Base-by-base conservation (phyloP, 176 grass and related monocot species). In the Triticum monococcum region DNA sequence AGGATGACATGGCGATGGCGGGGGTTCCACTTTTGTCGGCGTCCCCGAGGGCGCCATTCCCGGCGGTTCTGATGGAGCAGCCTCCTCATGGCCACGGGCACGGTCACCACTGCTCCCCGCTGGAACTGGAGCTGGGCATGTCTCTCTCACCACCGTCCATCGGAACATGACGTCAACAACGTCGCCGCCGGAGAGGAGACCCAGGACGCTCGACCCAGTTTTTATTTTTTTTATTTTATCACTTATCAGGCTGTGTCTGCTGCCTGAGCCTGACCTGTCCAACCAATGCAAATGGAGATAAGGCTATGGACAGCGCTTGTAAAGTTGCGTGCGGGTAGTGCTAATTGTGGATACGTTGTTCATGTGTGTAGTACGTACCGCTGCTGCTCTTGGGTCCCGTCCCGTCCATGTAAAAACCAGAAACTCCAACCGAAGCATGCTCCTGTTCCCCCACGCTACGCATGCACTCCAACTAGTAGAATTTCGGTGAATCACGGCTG, bases 101-200 rank as follows among this genome's bases (percentile, higher is more conserved):
- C 2, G 79, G 72, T 0, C 85, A 70, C 30, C 79, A 91, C 54
- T 91, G 77, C 86, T 77, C 81, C 5, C 86, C 18, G 2, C 48
- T 88, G 37, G 89, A 88, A 23, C 81, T 91, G 81, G 89, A 91
- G 77, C 86, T 88, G 6, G 86, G 77, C 86, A 91, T 85, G 82
- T 88, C 86, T 12, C 70, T 91, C 52, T 71, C 89, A 1, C 28
- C 77, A 11, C 82, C 77, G 45, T 85, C 90, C 77, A 22, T 88
- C 40, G 89, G 89, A 61, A 88, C 90, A 80, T 85, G 77, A 88
- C 62, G 52, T 11, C 16, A 54, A 54, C 50, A 16, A 54, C 50
- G 50, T 6, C 5, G 50, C 50, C 16, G 50, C 16, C 16, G 50
- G 50, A 7, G 50, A 54, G 50, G 50, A 52, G 48, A 30, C 7